Evolutionary conservation across 2,329 filamentous ascomycete genomes (phyloP), one percentile per base, ranked within the genome.

Genomic region (Tolypocladium cylindrosporum): DNA sequence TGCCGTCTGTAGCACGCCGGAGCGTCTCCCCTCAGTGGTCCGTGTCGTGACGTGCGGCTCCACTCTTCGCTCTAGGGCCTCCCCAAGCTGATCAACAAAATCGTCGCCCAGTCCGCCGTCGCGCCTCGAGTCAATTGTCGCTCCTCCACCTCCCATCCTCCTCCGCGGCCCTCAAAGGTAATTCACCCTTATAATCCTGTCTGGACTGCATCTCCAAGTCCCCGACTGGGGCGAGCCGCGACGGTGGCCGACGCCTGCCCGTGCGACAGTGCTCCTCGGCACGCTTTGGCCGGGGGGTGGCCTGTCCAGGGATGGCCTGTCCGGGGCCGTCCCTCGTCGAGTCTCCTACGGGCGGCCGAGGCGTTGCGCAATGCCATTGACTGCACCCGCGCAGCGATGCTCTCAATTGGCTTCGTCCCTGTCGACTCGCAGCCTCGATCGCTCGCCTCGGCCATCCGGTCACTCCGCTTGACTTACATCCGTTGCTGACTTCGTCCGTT

Each of bases 71-170:
- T 60, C 54, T 52, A 55, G 42, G 55, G 56, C 61, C 10, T 21
- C 45, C 31, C 48, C 48, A 36, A 51, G 48, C 48, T 59, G 45
- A 59, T 63, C 58, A 61, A 66, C 65, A 65, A 66, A 67, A 66
- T 62, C 63, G 59, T 61, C 57, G 57, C 54, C 53, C 59, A 61
- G 57, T 64, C 64, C 65, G 55, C 63, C 61, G 60, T 52, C 64
- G 64, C 64, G 62, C 58, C 61, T 59, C 48, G 55, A 55, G 43
- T 42, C 57, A 55, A 45, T 45, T 58, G 57, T 57, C 52, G 52
- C 61, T 62, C 60, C 56, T 61, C 57, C 62, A 61, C 57, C 60
- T 59, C 57, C 11, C 57, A 58, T 59, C 52, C 52, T 58, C 53
- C 34, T 54, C 56, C 55, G 58, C 59, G 52, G 51, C 60, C 54